Evolutionary conservation across 2,329 filamentous ascomycete species (phyloP), one percentile per base, ranked within the genome.

Genomic region (Fusarium secorum): DNA sequence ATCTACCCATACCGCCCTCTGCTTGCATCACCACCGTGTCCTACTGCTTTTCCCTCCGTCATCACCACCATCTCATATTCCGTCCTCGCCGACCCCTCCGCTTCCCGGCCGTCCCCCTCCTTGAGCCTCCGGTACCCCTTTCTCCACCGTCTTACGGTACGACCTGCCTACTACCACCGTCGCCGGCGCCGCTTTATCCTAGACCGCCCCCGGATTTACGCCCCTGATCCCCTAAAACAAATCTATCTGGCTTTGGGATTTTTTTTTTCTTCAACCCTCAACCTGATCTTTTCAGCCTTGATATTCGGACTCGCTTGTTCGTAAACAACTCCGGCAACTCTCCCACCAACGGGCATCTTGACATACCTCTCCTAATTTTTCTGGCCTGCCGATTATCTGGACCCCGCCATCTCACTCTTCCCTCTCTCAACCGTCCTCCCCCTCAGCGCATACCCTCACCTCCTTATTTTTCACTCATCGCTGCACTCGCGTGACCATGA

Each of bases 401-500:
- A 71, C 61, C 60, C 56, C 53, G 54, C 56, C 63, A 45, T 49
- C 64, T 60, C 52, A 35, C 53, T 61, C 48, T 55, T 41, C 66
- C 63, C 55, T 51, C 62, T 58, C 44, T 57, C 49, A 35, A 35
- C 36, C 30, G 52, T 38, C 46, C 28, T 52, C 28, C 45, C 28
- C 36, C 41, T 63, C 60, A 51, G 39, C 38, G 38, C 55, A 57
- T 45, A 52, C 53, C 58, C 42, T 68, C 49, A 60, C 51, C 46
- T 64, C 58, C 42, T 58, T 60, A 53, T 64, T 46, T 46, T 59
- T 56, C 52, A 48, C 65, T 61, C 61, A 55, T 56, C 48, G 61
- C 62, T 64, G 49, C 58, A 41, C 68, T 59, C 56, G 35, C 24
- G 61, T 70, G 70, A 75, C 56, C 72, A 82, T 82, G 80, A 76